Evolutionary conservation across 305 asterid species (phyloP).

Genomic region (Rubia tinctorum): DNA sequence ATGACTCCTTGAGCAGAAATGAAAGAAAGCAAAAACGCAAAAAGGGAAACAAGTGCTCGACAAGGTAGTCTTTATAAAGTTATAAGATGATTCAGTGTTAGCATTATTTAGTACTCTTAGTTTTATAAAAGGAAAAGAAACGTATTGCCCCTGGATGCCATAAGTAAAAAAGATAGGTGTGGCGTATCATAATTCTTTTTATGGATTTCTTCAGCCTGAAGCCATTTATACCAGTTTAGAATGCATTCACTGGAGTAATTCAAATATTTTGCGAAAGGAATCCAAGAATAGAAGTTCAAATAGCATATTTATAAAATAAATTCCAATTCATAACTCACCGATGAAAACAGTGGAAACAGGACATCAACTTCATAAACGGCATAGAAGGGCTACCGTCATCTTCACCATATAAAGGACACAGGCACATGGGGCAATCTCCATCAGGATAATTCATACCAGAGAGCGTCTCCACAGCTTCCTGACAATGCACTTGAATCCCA

Average conservation of each 20-base stretch:
- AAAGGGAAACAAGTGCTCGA: background rate
- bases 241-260: conserved; percentile 73
- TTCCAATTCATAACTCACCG: conserved; percentile 42
- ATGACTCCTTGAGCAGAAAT: background rate
- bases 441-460: conserved; percentile 93
- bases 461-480: conserved; percentile 98
- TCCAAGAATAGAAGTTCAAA: background rate
- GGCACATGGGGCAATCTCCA: conserved; percentile 86
- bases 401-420: conserved; percentile 72
- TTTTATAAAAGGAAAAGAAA: background rate
- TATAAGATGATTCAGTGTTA: background rate
- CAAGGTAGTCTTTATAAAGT: background rate
- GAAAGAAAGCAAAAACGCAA: background rate
- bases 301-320: conserved; percentile 1
- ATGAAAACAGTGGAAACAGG: conserved; percentile 98
- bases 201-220: conserved; percentile 39
- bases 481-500: conserved; percentile 1
- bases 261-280: conserved; percentile 11
- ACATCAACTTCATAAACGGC: conserved; percentile 97
- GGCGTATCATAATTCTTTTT: conserved; percentile 27
- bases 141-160: background rate
- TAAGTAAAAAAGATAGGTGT: conserved; percentile 41
- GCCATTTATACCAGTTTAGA: conserved; percentile 85
- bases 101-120: background rate
- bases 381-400: conserved; percentile 35